Percentiles rank a stretch among this genome's conserved stretches.
These are phyloP conservation scores for Sphaerosporella brunnea DNA, from an alignment of 495 filamentous ascomycete species.

Conservation along the genomic window DNA sequence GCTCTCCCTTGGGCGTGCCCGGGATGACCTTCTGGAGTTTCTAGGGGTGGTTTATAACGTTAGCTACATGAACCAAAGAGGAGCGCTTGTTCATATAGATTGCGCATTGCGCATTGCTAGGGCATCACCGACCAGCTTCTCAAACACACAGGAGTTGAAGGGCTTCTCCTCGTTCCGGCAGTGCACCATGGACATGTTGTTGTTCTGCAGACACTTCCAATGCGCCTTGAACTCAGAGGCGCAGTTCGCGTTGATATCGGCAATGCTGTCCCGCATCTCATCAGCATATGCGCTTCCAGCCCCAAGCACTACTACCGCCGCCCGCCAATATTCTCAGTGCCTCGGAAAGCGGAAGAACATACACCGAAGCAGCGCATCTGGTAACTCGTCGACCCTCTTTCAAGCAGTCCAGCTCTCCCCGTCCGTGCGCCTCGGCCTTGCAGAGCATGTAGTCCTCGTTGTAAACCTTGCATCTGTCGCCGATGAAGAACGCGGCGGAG, in stretches of 20 bases:
- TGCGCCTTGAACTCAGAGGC: constrained; percentile 76
- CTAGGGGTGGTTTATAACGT: constrained; percentile 1
- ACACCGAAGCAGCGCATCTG: constrained; percentile 90
- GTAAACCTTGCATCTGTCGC: constrained; percentile 78
- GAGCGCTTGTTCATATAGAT: neutral
- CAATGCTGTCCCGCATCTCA: constrained; percentile 40
- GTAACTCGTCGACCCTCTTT: constrained; percentile 93
- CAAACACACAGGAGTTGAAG: constrained; percentile 81
- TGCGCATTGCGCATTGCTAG: neutral
- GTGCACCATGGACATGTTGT: constrained; percentile 92
- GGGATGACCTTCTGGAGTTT: constrained; percentile 44
- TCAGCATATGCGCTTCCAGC: neutral
- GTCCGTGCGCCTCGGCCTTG: constrained; percentile 76
- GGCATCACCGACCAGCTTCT: constrained; percentile 59
- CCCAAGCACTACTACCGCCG: no score
- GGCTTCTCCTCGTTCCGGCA: constrained; percentile 63
- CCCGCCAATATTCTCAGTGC: no score
- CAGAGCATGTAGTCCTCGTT: constrained; percentile 99
- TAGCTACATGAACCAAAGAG: neutral
- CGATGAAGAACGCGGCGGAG: constrained; percentile 93
- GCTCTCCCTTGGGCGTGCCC: constrained; percentile 54
- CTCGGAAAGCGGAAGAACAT: constrained; percentile 32
- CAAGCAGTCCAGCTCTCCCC: constrained; percentile 84
- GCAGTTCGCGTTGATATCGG: constrained; percentile 92
- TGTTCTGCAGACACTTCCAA: constrained; percentile 89